Evolutionary conservation across 2,329 filamentous ascomycete species (phyloP), one percentile per base, ranked within the genome.

Genomic region (Alternaria metachromatica): DNA sequence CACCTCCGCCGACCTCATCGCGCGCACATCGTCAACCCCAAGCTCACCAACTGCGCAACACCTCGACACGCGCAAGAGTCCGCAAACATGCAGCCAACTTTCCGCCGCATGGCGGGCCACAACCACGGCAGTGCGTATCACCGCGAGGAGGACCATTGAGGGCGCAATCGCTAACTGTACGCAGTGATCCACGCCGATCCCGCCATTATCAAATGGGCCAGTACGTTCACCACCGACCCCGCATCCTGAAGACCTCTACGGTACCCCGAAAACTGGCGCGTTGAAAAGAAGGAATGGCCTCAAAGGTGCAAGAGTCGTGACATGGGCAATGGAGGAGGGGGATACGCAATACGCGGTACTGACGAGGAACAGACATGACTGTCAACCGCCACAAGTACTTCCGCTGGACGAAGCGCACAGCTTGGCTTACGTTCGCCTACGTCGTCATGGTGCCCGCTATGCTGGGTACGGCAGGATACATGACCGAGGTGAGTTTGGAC

Each of bases 321-420:
- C 3, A 18, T 25, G 13, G 28, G 23, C 5, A 3, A 21, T 10
- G 13, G 57, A n/a, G 25, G 30, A 58, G 7, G 59, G 18, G n/a
- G 28, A 25, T 37, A 41, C 41, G 28, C 21, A 20, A 13, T 25
- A 33, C 43, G 20, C 12, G 9, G 51, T 41, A 63, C 68, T 75
- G 60, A 70, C 63, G 20, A 20, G 11, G 15, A 12, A 23, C 76
- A 97, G 94, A 91, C 80, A 92, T 97, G 89, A 88, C 87, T 76
- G 85, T 87, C 76, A 93, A 92, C 85, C 91, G 96, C 71, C 91
- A 94, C 88, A 93, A 93, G 84, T 97, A 93, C 88, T 99, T 98
- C 88, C 88, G 93, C 81, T 98, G 93, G 93, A 98, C 92, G 37
- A 87, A 89, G 56, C 87, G 92, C 76, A 97, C 93, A 49, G 93